phyloP scores from a whole-genome alignment of 139 green algal species.

The Coccomyxa sp. region DNA sequence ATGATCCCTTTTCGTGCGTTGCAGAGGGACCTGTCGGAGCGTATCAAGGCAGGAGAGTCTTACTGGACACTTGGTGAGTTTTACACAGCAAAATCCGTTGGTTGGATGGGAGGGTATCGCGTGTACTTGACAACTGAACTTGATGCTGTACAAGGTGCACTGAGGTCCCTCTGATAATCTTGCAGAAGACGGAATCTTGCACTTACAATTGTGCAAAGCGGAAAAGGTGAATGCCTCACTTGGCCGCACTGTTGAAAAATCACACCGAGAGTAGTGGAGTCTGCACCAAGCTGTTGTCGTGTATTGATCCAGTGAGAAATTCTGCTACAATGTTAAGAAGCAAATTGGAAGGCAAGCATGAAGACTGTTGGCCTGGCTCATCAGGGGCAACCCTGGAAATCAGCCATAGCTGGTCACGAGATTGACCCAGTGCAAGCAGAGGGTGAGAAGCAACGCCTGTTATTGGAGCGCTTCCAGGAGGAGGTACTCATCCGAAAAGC shows the following conservation, averaged over 20 bases:
- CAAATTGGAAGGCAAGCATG: too few species aligned
- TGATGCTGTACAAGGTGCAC: not conserved
- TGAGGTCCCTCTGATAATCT: not conserved
- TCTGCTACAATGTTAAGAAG: too few species aligned
- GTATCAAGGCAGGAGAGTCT: constrained; percentile 67
- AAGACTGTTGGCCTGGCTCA: too few species aligned
- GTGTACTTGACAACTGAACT: not conserved
- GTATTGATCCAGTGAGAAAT: too few species aligned
- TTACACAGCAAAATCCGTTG: not conserved
- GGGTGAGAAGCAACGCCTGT: constrained; percentile 72
- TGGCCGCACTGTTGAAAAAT: too few species aligned
- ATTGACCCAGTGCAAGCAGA: constrained; percentile 50
- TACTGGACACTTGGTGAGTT: constrained; percentile 81
- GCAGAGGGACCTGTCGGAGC: constrained; percentile 56
- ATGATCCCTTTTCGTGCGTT: not conserved
- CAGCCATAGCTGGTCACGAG: constrained; percentile 67
- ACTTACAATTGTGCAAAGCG: constrained; percentile 70
- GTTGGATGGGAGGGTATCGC: not conserved
- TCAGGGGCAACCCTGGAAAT: constrained; percentile 65
- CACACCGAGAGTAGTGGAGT: too few species aligned
- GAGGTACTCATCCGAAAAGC: constrained; percentile 45
- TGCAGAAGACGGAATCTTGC: constrained; percentile 57
- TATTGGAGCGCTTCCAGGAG: constrained; percentile 89
- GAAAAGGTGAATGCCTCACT: constrained; percentile 34
- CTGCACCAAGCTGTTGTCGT: too few species aligned